Evolutionary conservation across 139 green algal species (phyloP).

Genomic region (Edaphochlamys debaryana): DNA sequence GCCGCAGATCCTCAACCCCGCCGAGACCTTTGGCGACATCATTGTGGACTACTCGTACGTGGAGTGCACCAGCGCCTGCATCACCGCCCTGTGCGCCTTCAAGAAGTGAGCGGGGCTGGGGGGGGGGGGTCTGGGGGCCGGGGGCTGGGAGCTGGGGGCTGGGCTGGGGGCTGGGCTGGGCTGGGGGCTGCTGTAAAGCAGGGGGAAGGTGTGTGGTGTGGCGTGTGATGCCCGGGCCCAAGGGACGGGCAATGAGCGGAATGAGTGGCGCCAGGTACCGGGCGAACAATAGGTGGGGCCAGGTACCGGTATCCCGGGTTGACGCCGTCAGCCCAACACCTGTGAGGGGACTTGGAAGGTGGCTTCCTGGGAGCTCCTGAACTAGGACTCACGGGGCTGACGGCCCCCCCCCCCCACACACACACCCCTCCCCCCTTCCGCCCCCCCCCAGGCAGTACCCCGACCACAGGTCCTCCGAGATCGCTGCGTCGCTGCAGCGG

Average conservation of each 20-base stretch:
- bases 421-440: background rate
- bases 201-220: no score
- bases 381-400: no score
- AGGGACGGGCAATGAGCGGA: no score
- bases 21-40: conserved; percentile 99
- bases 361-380: no score
- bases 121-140: background rate
- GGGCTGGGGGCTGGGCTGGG: background rate
- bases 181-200: no score
- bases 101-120: background rate
- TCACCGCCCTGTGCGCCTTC: conserved; percentile 89
- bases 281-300: no score
- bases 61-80: conserved; percentile 95
- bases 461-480: conserved; percentile 42
- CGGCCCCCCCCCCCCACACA: no score
- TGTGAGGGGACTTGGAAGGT: no score
- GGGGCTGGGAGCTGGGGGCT: background rate
- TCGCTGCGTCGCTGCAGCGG: conserved; percentile 3
- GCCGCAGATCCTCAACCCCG: conserved; percentile 94
- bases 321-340: no score
- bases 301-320: no score
- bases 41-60: conserved; percentile 99
- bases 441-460: conserved; percentile 51
- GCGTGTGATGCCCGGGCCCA: no score
- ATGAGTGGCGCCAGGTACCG: no score